Conservation (phyloP, 192 early-diverging fungal species). For the Coemansia sp. region DNA sequence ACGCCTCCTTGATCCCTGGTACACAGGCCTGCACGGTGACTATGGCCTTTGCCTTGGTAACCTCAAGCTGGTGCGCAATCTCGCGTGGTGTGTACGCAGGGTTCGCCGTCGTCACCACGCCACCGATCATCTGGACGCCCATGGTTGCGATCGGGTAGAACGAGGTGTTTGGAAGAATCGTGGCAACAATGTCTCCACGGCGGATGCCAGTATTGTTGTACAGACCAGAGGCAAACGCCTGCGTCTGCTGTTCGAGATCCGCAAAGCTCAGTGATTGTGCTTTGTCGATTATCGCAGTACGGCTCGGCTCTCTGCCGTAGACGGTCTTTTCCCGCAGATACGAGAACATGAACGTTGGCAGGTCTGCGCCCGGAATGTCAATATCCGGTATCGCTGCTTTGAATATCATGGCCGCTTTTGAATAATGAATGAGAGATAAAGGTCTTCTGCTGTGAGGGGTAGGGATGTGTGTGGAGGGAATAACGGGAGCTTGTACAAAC, state of each 20-base stretch:
- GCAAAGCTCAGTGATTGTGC: conserved; percentile 26
- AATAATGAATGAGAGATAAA: neutral
- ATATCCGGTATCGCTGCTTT: conserved; percentile 25
- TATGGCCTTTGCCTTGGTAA: conserved; percentile 65
- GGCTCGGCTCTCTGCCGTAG: conserved; percentile 40
- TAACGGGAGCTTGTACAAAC: no score
- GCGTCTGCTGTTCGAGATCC: conserved; percentile 24
- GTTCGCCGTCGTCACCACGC: conserved; percentile 75
- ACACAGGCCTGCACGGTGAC: conserved; percentile 56
- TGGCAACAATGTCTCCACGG: conserved; percentile 68
- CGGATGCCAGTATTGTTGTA: conserved; percentile 57
- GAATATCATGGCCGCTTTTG: conserved; percentile 35
- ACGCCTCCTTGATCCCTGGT: conserved; percentile 27
- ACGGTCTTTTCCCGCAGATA: conserved; percentile 24
- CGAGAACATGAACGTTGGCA: conserved; percentile 44
- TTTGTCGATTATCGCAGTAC: conserved; percentile 22
- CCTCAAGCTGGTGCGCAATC: conserved; percentile 72
- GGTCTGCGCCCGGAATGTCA: conserved; percentile 36
- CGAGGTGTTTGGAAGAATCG: conserved; percentile 71
- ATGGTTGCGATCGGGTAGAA: conserved; percentile 64
- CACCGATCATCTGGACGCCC: conserved; percentile 64
- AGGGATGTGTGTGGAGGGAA: no score
- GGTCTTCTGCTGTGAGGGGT: no score
- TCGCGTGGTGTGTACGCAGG: conserved; percentile 82
- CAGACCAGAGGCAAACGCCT: conserved; percentile 45